Evolutionary conservation across 805 yeast genomes (phyloP), one percentile per base, ranked within the genome.

Genomic region (Saccharomycopsis malanga): DNA sequence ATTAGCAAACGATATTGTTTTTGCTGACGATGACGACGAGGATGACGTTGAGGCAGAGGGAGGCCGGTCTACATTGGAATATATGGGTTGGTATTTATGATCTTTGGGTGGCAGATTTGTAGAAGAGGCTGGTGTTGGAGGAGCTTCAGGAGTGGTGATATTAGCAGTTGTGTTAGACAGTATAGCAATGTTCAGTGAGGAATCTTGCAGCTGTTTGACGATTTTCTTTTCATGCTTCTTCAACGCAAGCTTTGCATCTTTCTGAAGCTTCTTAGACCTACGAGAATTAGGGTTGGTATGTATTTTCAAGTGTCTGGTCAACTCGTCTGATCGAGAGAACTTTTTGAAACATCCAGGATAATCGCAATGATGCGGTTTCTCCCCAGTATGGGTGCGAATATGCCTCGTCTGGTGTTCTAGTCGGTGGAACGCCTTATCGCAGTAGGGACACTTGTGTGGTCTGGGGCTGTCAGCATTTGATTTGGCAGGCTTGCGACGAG

Each of bases 371-470:
- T 83, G 88, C 2, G 91, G 91, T 59, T 80, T 82, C 58, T 83
- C 89, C 22, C 91, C 91, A 0, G 91, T 83, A 58, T 83, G 91
- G 12, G 88, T 83, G 57, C 89, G 67, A 50, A 82, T 79, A 57
- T 83, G 91, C 57, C 91, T 71, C 10, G 88, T 81, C 58, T 81
- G 87, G 62, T 83, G 91, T 58, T 83, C 91, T 39, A 83, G 62
- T 49, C 91, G 68, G 59, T 81, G 87, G 59, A 83, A 83, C 0
- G 87, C 87, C 61, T 83, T 79, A 34, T 74, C 74, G 60, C 91
- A 83, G 58, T 80, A 70, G 2, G 87, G 83, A 58, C 91, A 83
- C 51, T 80, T 77, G 62, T 81, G 83, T 1, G 89, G 89, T 52
- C 80, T 60, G 4, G 63, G 77, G 10, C 52, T 54, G 39, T 58